Base-by-base conservation (phyloP, 257 asterid genomes). In the Solanum boliviense region DNA sequence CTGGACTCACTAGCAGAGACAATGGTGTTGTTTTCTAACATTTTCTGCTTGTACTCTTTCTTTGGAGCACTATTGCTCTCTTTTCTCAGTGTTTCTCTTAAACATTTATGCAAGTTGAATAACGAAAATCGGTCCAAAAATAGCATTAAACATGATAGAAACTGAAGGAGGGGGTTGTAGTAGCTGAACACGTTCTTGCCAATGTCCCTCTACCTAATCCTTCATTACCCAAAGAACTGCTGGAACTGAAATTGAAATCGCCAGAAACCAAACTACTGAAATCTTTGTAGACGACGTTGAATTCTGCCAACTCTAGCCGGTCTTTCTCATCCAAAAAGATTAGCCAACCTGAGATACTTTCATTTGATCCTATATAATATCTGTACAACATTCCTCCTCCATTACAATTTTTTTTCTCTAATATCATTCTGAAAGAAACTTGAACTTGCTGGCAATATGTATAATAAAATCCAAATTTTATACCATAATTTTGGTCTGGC, bases 281-380 rank as follows among this genome's bases (percentile, higher is more conserved):
- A 68, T 89, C 89, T 88, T 95, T 95, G 91, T 89, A 75, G 18
- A 97, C 93, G 32, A 94, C 94, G 70, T 94, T 93, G 86, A 94
- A 94, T 5, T 92, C 92, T 1, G 36, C 52, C 98, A 96, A 76
- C 52, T 87, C 62, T 31, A 94, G 90, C 41, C 16, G 36, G 87
- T 95, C 94, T 83, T 91, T 87, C 29, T 94, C 89, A 48, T 94
- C 98, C 2, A 75, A 31, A 15, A 31, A 31, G 29, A 31, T 31
- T 27, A 13, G 75, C 36, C 73, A n/a, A 23, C 58, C 84, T 38
- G 56, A 36, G 58, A 36, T 76, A 11, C 34, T 6, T 23, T 11
- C 31, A 38, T 38, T 74, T 72, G 27, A 32, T 74, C 52, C 18
- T 21, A 27, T 36, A 23, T 74, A 74, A 13, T 23, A 74, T 74